Evolutionary conservation across 106 monocot species (phyloP).

Genomic region (Acorus gramineus): DNA sequence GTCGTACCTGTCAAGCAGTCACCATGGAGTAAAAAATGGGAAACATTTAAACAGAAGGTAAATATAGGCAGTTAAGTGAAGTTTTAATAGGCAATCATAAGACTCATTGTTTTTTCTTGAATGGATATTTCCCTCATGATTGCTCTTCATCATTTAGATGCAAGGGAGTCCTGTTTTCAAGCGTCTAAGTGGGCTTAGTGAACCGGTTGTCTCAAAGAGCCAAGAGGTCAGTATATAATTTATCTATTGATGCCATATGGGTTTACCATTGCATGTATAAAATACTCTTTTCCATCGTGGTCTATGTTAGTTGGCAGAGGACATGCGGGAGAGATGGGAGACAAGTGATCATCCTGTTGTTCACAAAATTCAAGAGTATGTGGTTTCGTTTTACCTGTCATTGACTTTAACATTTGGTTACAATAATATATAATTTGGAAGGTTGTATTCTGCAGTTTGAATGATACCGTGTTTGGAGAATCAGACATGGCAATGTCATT

Average conservation of each 20-base stretch:
- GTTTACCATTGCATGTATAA: no score
- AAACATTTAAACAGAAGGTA: slow-evolving; percentile 86
- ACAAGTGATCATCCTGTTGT: slow-evolving; percentile 93
- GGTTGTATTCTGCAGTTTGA: slow-evolving; percentile 42
- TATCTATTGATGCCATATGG: not conserved
- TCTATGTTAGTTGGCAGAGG: slow-evolving; percentile 64
- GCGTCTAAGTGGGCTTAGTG: slow-evolving; percentile 51
- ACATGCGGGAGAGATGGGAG: slow-evolving; percentile 83
- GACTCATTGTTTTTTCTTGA: no score
- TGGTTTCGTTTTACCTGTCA: no score
- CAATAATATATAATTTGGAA: no score
- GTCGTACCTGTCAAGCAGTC: slow-evolving; percentile 69
- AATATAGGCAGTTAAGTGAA: not conserved
- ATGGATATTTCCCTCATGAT: no score
- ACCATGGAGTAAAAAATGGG: slow-evolving; percentile 77
- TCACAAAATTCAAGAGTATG: slow-evolving; percentile 97
- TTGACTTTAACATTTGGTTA: no score
- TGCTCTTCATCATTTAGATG: slow-evolving; percentile 33
- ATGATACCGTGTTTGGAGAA: slow-evolving; percentile 94
- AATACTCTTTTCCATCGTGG: not conserved
- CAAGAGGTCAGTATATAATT: slow-evolving; percentile 58
- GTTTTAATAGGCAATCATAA: no score
- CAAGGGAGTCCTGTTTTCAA: slow-evolving; percentile 71
- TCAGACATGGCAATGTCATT: slow-evolving; percentile 75
- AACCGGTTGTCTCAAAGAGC: slow-evolving; percentile 75